Evolutionary conservation across 2,329 filamentous ascomycete genomes (phyloP).

Genomic region (Amauroascus verrucosus): DNA sequence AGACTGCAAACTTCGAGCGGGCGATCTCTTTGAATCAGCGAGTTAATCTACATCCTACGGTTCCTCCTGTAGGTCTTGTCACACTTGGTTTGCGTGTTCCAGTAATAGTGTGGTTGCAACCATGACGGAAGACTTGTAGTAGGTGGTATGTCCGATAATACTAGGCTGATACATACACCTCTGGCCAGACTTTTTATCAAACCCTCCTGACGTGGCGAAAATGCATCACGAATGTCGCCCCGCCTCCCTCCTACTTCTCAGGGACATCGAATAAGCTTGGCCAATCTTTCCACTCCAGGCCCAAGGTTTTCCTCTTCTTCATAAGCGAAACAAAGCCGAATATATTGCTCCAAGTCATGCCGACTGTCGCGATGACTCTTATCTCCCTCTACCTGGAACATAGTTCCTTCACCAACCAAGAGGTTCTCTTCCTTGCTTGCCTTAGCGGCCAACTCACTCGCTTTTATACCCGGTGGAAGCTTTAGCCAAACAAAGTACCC

Average conservation of each 20-base stretch:
- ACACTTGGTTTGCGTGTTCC: not conserved
- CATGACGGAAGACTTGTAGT: not conserved
- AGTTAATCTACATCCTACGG: no score
- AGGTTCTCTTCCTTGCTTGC: constrained; percentile 56
- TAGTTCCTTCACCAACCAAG: constrained; percentile 55
- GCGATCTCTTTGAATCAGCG: no score
- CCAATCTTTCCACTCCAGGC: constrained; percentile 58
- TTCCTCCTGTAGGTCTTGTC: no score
- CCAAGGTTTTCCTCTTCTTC: constrained; percentile 55
- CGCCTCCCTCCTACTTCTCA: not conserved
- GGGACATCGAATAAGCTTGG: constrained; percentile 34
- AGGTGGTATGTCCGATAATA: not conserved
- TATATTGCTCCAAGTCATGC: constrained; percentile 47
- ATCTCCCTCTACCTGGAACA: constrained; percentile 57
- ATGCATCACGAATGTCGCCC: no score
- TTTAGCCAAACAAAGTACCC: constrained; percentile 81
- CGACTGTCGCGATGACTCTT: constrained; percentile 31
- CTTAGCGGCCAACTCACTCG: constrained; percentile 45
- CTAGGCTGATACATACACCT: no score
- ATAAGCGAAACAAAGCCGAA: constrained; percentile 64
- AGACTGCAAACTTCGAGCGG: not conserved
- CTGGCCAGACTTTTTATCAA: no score
- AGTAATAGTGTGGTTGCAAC: not conserved
- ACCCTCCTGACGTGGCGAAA: no score
- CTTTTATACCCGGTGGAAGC: constrained; percentile 47